Conservation (phyloP, 208 protist species). For the Willaertia magna region DNA sequence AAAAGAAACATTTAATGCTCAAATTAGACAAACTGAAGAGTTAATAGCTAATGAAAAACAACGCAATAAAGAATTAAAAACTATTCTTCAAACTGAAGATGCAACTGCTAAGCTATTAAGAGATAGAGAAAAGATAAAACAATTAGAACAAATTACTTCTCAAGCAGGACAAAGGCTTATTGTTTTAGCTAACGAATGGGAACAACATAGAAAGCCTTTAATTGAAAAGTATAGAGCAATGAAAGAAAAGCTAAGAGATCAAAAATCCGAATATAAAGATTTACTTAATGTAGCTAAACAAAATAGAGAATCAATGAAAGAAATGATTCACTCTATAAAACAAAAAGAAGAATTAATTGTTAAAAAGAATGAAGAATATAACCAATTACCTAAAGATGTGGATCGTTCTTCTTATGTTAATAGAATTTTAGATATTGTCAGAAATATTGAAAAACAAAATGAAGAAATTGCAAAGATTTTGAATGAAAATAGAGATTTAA, state of each 20-base stretch:
- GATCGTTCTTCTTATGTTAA: not conserved
- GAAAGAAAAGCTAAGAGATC: not conserved
- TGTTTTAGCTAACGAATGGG: not conserved
- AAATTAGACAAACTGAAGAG: not conserved
- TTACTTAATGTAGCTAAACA: not conserved
- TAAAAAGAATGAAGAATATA: not conserved
- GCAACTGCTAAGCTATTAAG: not conserved
- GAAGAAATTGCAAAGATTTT: not conserved
- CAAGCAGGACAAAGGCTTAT: not conserved
- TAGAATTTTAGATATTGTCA: not conserved
- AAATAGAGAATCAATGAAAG: not conserved
- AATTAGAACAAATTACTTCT: not conserved
- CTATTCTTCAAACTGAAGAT: not conserved
- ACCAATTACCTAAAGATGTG: not conserved
- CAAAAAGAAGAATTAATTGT: not conserved
- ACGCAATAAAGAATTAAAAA: not conserved
- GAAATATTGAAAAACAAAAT: constrained; percentile 6
- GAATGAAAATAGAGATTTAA: not conserved
- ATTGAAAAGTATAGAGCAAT: not conserved
- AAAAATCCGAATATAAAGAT: not conserved
- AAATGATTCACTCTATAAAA: not conserved
- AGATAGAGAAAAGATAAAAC: not conserved
- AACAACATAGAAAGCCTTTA: not conserved
- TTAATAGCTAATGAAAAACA: not conserved
- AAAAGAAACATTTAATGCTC: not conserved